Conservation (phyloP, 139 green algal species). For the Monoraphidium neglectum region DNA sequence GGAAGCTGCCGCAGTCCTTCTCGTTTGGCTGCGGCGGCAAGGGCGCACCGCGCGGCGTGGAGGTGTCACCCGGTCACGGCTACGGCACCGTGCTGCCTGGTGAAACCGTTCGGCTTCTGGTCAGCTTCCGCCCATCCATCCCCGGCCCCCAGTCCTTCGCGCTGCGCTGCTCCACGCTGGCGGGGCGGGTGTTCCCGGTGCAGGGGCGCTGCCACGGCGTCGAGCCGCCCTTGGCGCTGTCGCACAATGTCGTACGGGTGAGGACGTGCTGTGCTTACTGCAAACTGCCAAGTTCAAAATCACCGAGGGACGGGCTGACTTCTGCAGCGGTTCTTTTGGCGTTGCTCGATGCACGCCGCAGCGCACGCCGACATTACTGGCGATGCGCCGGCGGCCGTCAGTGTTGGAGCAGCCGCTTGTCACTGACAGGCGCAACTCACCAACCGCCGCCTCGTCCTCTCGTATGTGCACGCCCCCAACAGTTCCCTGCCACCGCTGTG, state of each 20-base stretch:
- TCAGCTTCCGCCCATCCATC: conserved; percentile 53
- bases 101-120: conserved; percentile 41
- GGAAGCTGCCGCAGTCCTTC: conserved; percentile 57
- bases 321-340: background rate
- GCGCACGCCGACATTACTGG: background rate
- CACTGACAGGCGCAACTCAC: too few species aligned
- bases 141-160: conserved; percentile 47
- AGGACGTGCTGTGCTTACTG: background rate
- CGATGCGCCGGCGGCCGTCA: background rate
- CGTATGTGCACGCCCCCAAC: conserved; percentile 6
- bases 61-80: conserved; percentile 31
- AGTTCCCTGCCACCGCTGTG: conserved; percentile 60
- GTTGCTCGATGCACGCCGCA: background rate
- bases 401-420: too few species aligned
- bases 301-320: background rate
- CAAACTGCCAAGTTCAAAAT: background rate
- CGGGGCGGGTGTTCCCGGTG: conserved; percentile 55
- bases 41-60: background rate
- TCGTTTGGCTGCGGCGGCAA: conserved; percentile 33
- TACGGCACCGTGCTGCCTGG: conserved; percentile 62
- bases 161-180: conserved; percentile 19
- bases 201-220: conserved; percentile 39
- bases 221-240: conserved; percentile 45
- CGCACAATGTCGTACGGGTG: conserved; percentile 47
- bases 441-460: background rate